Conservation (phyloP, 169 alveolate genomes). For the Eimeria acervulina region DNA sequence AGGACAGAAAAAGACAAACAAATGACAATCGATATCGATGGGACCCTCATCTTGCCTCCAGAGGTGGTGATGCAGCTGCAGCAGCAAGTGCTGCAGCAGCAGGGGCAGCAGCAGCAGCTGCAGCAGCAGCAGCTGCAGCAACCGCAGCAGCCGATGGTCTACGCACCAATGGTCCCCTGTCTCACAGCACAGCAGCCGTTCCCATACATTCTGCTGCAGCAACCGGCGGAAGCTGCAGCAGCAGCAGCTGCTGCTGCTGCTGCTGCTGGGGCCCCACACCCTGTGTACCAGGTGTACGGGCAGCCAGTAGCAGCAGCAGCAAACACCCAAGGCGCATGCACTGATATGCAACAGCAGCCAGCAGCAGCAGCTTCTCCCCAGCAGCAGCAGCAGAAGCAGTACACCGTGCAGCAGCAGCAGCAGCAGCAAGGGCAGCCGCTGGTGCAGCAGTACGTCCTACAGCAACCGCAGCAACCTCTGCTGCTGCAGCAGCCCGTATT, state of each 20-base stretch:
- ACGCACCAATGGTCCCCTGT: neutral
- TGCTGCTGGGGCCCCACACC: constrained; percentile 24
- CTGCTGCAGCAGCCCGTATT: neutral
- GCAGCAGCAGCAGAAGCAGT: constrained; percentile 9
- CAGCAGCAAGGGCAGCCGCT: neutral
- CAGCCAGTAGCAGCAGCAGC: constrained; percentile 5
- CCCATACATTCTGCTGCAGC: neutral
- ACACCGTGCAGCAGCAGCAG: constrained; percentile 61
- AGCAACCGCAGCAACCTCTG: constrained; percentile 33
- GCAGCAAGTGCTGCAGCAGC: constrained; percentile 26
- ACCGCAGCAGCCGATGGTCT: neutral
- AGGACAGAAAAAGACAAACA: neutral
- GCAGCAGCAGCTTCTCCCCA: constrained; percentile 31
- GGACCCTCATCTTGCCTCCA: neutral
- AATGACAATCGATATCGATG: constrained; percentile 35
- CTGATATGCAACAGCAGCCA: constrained; percentile 3
- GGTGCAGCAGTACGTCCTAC: constrained; percentile 16
- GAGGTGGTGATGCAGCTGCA: constrained; percentile 26
- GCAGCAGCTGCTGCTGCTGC: constrained; percentile 28
- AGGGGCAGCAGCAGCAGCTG: constrained; percentile 40
- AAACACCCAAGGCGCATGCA: neutral
- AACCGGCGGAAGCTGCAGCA: constrained; percentile 9
- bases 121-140: constrained; percentile 30
- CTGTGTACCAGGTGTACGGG: constrained; percentile 30
- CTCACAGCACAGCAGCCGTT: neutral